phyloP scores from a whole-genome alignment of 345 rosid species.

The Ceriops decandra region DNA sequence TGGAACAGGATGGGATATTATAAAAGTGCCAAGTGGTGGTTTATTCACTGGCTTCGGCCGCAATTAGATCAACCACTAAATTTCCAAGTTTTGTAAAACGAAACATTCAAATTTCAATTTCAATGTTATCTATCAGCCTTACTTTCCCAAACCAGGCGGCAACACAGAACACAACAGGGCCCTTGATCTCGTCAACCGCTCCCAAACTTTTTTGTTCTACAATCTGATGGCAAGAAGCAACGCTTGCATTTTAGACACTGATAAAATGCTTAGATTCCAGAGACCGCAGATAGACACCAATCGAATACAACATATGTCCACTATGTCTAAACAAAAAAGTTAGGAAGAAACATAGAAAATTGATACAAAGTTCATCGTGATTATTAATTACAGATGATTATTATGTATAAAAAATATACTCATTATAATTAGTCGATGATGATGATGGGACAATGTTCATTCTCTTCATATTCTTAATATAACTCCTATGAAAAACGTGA shows the following conservation, averaged over 20 bases:
- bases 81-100: background rate
- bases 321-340: background rate
- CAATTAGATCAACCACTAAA: background rate
- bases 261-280: background rate
- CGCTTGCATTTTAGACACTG: slow-evolving; percentile 5
- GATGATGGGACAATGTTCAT: too few relatives aligned
- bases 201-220: slow-evolving; percentile 68
- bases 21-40: too few relatives aligned
- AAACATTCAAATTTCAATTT: slow-evolving; percentile 40
- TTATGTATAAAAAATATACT: too few relatives aligned
- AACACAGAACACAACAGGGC: slow-evolving; percentile 59
- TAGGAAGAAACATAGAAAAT: background rate
- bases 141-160: slow-evolving; percentile 88
- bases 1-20: too few relatives aligned
- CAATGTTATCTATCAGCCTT: slow-evolving; percentile 76
- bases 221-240: slow-evolving; percentile 32
- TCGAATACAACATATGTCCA: background rate
- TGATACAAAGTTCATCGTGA: background rate
- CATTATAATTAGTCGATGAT: too few relatives aligned
- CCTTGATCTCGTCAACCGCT: slow-evolving; percentile 49
- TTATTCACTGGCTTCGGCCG: too few relatives aligned
- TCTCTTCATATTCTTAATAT: too few relatives aligned
- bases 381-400: too few relatives aligned
- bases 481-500: too few relatives aligned
- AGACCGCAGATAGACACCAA: background rate